Evolutionary conservation across 2,329 filamentous ascomycete species (phyloP), one percentile per base, ranked within the genome.

Genomic region (Aspergillus terreus): DNA sequence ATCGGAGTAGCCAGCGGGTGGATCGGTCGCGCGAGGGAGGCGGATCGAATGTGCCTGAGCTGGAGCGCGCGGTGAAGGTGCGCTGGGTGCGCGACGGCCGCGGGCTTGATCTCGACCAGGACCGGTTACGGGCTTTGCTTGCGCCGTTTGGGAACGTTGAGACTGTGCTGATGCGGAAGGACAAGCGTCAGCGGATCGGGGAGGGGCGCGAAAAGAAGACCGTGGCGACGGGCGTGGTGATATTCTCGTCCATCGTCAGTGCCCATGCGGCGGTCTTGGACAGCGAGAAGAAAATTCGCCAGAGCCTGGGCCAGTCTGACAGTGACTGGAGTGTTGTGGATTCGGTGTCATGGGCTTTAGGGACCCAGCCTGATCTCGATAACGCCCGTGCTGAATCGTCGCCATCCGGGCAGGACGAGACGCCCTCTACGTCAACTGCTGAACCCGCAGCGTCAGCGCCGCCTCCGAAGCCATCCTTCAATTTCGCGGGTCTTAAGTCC

Each of bases 61-160:
- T 82, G 43, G 79, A 84, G 51, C 76, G 82, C 23, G 79, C 80
- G 5, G 70, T 85, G 55, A 84, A 81, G 59, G 71, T 84, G 11
- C 77, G 80, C 6, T 85, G 80, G 73, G 61, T 73, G 7, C 68
- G 77, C 23, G 76, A 81, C 52, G 78, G 73, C 14, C 67, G 66
- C 9, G 73, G 74, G 0, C 62, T 71, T 6, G 64, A 71, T 1
- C 68, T 82, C 52, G 78, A 78, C 57, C 75, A 77, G 47, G 74
- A 78, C 2, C 66, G 68, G 9, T 57, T 85, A 10, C 61, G 61
- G 27, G 57, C 63, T 6, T 67, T 81, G 12, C 84, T 84, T 62
- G 66, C 69, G 1, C 67, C 71, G 14, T 84, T 83, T 58, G 82
- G 82, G n/a, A 73, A 75, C 43, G 71, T 85, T 11, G 80, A 85